Evolutionary conservation across 352 stramenopile genomes (phyloP).

Genomic region (Detonula confervacea): DNA sequence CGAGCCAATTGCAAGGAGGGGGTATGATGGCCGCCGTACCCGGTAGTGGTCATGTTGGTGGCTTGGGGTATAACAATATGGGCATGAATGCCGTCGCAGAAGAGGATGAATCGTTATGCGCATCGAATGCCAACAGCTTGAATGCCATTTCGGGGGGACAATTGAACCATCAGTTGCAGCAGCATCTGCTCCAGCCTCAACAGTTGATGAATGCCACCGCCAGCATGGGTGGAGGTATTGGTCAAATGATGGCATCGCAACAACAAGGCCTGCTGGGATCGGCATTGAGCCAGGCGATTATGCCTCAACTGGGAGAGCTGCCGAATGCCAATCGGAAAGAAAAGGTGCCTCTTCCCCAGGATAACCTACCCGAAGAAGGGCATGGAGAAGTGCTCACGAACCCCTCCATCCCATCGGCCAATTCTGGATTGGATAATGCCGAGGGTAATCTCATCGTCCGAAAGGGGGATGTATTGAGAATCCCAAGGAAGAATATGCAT

Average conservation of each 20-base stretch:
- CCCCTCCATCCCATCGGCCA: constrained; percentile 60
- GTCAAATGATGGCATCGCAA: too few species aligned
- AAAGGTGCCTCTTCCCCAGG: too few species aligned
- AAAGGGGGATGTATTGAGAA: constrained; percentile 65
- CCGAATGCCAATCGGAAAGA: too few species aligned
- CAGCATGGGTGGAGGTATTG: too few species aligned
- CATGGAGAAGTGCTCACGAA: constrained; percentile 60
- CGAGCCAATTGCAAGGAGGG: too few species aligned
- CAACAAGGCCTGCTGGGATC: too few species aligned
- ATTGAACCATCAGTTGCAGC: background rate
- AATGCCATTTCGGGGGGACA: background rate
- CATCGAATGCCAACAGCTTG: background rate
- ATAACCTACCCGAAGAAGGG: constrained; percentile 41
- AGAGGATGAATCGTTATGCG: constrained; percentile 19
- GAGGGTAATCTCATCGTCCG: constrained; percentile 81
- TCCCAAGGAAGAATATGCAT: constrained; percentile 67
- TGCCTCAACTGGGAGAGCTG: too few species aligned
- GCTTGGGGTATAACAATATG: constrained; percentile 24
- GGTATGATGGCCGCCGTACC: too few species aligned
- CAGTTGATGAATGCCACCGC: too few species aligned
- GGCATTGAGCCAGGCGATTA: too few species aligned
- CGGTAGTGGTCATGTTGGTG: too few species aligned
- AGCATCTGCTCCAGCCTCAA: constrained; percentile 2
- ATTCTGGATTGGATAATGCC: constrained; percentile 72
- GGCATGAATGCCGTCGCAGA: constrained; percentile 14